Evolutionary conservation across 2,329 filamentous ascomycete species (phyloP).

Genomic region (Colletotrichum lindemuthianum): DNA sequence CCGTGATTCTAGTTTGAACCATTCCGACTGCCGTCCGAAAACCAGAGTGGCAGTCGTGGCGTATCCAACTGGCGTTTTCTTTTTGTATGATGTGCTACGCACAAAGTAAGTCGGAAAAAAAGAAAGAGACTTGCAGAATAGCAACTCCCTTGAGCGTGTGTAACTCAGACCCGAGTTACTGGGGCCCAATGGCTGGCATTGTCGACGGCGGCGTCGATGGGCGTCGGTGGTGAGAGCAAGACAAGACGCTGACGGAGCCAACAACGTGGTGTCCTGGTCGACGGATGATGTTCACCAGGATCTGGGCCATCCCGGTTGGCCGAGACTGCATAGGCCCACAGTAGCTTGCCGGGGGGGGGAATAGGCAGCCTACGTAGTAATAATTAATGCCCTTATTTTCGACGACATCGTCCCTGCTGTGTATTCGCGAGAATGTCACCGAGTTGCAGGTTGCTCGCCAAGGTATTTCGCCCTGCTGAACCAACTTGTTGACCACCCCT

Average conservation of each 20-base stretch:
- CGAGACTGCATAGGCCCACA: conserved; percentile 2
- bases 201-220: not conserved
- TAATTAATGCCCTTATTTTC: conserved; percentile 23
- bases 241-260: conserved; percentile 17
- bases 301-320: conserved; percentile 23
- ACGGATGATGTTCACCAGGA: conserved; percentile 35
- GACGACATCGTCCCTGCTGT: conserved; percentile 21
- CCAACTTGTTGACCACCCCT: too few species aligned
- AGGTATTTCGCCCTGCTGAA: too few species aligned
- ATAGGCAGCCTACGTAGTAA: conserved; percentile 9
- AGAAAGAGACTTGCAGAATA: conserved; percentile 8
- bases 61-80: conserved; percentile 5
- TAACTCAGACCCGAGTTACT: conserved; percentile 18
- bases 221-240: conserved; percentile 6
- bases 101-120: not conserved
- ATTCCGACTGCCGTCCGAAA: conserved; percentile 5
- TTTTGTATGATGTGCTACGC: conserved; percentile 13
- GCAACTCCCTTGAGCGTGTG: not conserved
- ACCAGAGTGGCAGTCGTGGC: not conserved
- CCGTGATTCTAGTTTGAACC: not conserved
- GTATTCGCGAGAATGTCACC: not conserved
- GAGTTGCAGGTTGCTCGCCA: too few species aligned
- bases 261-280: conserved; percentile 31
- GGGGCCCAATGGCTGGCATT: not conserved
- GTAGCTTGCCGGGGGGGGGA: conserved; percentile 1